These are phyloP conservation scores for Stagonosporopsis vannaccii DNA, from an alignment of 2,329 filamentous ascomycete genomes.

Conservation along the genomic window DNA sequence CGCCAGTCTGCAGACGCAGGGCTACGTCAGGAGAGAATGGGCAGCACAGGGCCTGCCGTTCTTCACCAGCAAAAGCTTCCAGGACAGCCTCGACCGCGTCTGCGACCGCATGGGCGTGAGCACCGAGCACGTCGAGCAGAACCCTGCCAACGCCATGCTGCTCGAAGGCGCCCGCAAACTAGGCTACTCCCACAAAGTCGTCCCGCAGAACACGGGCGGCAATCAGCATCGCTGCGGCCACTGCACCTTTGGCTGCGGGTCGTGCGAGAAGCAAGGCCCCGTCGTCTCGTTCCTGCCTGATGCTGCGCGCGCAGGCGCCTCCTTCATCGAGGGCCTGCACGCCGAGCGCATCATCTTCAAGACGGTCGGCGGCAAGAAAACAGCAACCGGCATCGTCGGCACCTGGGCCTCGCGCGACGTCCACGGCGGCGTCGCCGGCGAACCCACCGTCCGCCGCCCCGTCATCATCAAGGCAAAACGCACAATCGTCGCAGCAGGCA, in stretches of 20 bases:
- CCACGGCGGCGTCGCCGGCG: constrained; percentile 64
- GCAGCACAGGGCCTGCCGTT: constrained; percentile 72
- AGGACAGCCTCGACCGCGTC: constrained; percentile 80
- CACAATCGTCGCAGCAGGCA: constrained; percentile 79
- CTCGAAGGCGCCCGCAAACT: constrained; percentile 77
- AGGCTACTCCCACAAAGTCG: constrained; percentile 72
- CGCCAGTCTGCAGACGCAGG: constrained; percentile 72
- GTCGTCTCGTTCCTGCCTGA: constrained; percentile 79
- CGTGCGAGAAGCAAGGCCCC: constrained; percentile 79
- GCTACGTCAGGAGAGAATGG: constrained; percentile 83
- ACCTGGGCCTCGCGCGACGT: constrained; percentile 76
- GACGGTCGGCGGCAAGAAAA: constrained; percentile 58
- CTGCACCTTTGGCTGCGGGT: constrained; percentile 66
- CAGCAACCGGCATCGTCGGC: constrained; percentile 75
- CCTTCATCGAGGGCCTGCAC: constrained; percentile 83
- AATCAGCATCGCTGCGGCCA: constrained; percentile 75
- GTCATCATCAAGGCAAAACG: constrained; percentile 79
- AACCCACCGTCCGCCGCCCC: constrained; percentile 62
- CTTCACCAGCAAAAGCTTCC: constrained; percentile 76
- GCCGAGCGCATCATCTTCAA: constrained; percentile 76
- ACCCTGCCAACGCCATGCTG: constrained; percentile 73
- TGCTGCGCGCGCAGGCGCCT: constrained; percentile 76
- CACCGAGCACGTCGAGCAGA: constrained; percentile 72
- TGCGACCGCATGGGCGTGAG: constrained; percentile 80
- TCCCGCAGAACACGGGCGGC: constrained; percentile 82